phyloP scores from a whole-genome alignment of 1,284 basidiomycete species.

The Coniophora puteana region DNA sequence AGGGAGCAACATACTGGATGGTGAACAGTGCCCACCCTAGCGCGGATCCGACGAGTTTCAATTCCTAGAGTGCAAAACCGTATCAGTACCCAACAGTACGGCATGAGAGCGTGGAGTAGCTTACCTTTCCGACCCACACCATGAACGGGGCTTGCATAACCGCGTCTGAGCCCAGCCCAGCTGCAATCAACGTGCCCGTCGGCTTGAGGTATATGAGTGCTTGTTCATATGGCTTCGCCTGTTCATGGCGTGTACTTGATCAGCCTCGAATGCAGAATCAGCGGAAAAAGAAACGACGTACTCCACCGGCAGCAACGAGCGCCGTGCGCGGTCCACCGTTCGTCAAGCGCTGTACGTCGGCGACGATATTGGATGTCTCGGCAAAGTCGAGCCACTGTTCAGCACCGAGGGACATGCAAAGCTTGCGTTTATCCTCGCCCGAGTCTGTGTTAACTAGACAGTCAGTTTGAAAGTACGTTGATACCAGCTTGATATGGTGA shows the following conservation, averaged over 20 bases:
- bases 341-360: constrained; percentile 50
- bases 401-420: constrained; percentile 60
- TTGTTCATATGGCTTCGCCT: constrained; percentile 58
- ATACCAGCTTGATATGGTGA: not conserved
- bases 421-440: constrained; percentile 58
- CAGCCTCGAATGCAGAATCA: no score
- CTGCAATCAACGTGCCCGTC: constrained; percentile 55
- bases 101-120: no score
- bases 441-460: constrained; percentile 38
- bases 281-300: no score
- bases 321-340: constrained; percentile 71
- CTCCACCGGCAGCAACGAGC: constrained; percentile 47
- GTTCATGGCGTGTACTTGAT: no score
- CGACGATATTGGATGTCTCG: constrained; percentile 37
- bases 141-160: constrained; percentile 47
- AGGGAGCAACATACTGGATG: no score
- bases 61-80: constrained; percentile 32
- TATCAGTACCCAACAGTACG: no score
- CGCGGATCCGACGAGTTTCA: constrained; percentile 56
- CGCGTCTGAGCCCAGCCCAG: constrained; percentile 54
- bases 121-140: constrained; percentile 54
- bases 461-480: not conserved
- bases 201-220: constrained; percentile 59
- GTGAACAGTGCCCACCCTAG: constrained; percentile 61
- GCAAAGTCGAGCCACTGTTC: constrained; percentile 73